Evolutionary conservation across 805 yeast species (phyloP), one percentile per base, ranked within the genome.

Genomic region (Candida patagonica): DNA sequence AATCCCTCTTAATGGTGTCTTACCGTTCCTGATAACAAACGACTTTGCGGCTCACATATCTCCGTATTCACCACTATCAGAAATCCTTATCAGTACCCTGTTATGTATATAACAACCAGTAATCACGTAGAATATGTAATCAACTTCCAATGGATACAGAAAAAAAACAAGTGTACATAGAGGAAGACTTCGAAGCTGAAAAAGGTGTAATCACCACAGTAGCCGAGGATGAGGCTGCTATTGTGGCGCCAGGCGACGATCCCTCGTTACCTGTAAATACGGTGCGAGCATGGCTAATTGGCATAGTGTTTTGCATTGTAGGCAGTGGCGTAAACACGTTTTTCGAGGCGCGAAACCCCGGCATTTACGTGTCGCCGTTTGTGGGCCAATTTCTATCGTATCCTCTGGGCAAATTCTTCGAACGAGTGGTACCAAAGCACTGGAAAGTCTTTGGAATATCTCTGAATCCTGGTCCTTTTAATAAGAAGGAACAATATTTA

Each of bases 381-480:
- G 27, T 36, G 8, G 39, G 9, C 21, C 33, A 20, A 13, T 36
- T 36, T 6, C 15, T 15, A 7, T 16, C 39, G 13, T 77, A 66
- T 58, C 83, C 83, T 2, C 46, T 73, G 23, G 85, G 84, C 43
- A 26, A 37, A n/a, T 37, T 44, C 10, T 38, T 51, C 7, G 46
- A 41, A 13, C 27, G 33, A n/a, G 42, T 73, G 15, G 79, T 80
- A 21, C 68, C 67, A 40, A 13, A 19, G 8, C 7, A 8, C 7
- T 63, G 59, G 59, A 61, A 57, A 4, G 23, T 66, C 38, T 46
- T 51, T 27, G 70, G 76, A 38, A 59, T 51, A 22, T n/a, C 31
- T 29, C 50, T 74, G 42, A 76, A 53, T 51, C 80, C 80, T 7
- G 79, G 81, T 12, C 80, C 79, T 15, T 78, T 79, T 76, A 61